Evolutionary conservation across 768 basidiomycete species (phyloP), one percentile per base, ranked within the genome.

Genomic region (Boletus sp.): DNA sequence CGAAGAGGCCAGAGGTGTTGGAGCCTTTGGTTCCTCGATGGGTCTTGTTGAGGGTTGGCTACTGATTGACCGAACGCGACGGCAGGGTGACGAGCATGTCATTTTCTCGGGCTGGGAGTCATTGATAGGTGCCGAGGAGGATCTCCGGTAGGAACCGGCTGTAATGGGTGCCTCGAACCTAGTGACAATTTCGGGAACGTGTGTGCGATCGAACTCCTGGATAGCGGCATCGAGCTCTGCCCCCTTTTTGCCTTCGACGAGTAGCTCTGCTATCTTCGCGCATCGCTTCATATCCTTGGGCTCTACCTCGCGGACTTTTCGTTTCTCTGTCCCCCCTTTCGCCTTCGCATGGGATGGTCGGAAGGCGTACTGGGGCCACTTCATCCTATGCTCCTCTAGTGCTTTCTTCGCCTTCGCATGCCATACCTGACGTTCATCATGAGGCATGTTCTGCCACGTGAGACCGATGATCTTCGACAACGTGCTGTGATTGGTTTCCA

Each of bases 381-480:
- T 69, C 64, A 81, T 83, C 72, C 83, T 85, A 70, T 91, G 89
- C 62, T 89, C 89, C 47, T 84, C 87, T 47, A 83, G 80, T 0
- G 86, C 87, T 41, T 77, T 75, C 75, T 85, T 86, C 17, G 90
- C 90, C 71, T 89, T 89, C 50, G 76, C 75, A 63, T 90, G 85
- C 90, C 90, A 92, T 48, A 87, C 73, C 71, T 87, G 81, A 10
- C 87, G 82, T 68, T 92, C 87, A n/a, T 83, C 82, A 56, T 85
- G 79, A 2, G 88, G 83, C 57, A 92, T 80, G 55, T 82, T 86
- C 72, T 89, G 84, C 90, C 90, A 92, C 33, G 89, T 89, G 58
- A 90, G 76, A 24, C 90, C 90, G 57, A 91, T 89, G 66, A 90
- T 92, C 81, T 90, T 91, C 14, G 89, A 90, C 17, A 92, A 76